Base-by-base conservation (phyloP, 2,329 filamentous ascomycete genomes). In the Aspergillus eucalypticola region DNA sequence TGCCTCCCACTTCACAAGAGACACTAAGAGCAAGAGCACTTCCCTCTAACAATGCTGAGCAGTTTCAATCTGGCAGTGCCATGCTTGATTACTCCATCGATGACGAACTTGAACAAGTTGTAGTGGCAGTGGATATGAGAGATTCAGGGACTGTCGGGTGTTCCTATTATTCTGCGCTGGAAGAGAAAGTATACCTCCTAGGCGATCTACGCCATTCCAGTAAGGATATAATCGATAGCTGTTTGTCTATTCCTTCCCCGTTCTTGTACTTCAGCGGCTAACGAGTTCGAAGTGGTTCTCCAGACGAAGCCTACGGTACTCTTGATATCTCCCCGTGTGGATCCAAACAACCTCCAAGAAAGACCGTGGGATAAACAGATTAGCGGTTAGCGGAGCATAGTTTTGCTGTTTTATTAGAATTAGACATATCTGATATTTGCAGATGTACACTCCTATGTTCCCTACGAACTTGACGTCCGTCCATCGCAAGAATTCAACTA, bases 41-140 rank as follows among this genome's bases (percentile, higher is more conserved):
- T 27, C 59, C 41, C 35, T 61, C 60, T 6, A 56, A 61, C 5
- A 62, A 54, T 46, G 27, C 38, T 17, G 54, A 59, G 49, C 44
- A 64, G 10, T 54, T 54, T 21, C 41, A 27, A 15, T 10, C 39
- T 6, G 61, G 60, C 62, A 54, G 72, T 75, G 61, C 69, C 68
- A 32, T 73, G 74, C 52, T 73, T 8, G 67, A 72, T 48, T 66
- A 70, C 29, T 69, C 70, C 5, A 75, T 77, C 53, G 75, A 80
- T 38, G 78, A 81, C 38, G 85, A 88, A 0, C 71, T 87, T 39
- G 84, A 85, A 58, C 90, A 95, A 70, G 77, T 92, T 25, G 84
- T 96, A 60, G 91, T 96, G 86, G 90, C 91, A 0, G 79, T 96
- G 23, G 88, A 96, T 60, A 82, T 94, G 72, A 86, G 84, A 63